Percentiles rank a stretch among this genome's conserved stretches.
These are phyloP conservation scores for Euphorbia pulcherrima DNA, from an alignment of 345 rosid genomes.

Conservation along the genomic window DNA sequence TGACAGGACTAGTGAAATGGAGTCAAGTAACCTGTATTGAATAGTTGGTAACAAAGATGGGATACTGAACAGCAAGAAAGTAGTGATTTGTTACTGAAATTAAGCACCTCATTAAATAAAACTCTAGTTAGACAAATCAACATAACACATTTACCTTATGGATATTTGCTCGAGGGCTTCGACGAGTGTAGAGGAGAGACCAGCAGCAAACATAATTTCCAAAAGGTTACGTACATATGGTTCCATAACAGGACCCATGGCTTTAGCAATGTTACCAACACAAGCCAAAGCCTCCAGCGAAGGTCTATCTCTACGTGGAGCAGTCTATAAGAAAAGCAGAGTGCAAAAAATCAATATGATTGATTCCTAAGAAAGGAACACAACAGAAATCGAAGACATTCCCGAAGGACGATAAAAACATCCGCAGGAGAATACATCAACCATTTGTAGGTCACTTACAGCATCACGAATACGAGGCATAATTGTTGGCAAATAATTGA, in stretches of 20 bases:
- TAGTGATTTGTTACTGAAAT: constrained; percentile 3
- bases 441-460: constrained; percentile 40
- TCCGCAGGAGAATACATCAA: constrained; percentile 7
- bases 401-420: constrained; percentile 15
- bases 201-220: constrained; percentile 82
- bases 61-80: constrained; percentile 53
- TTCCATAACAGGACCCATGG: constrained; percentile 87
- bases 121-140: not conserved
- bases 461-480: constrained; percentile 89
- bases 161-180: constrained; percentile 89
- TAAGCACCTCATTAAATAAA: not conserved
- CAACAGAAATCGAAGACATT: constrained; percentile 7
- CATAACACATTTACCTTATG: constrained; percentile 41
- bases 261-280: constrained; percentile 94
- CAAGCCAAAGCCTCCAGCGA: constrained; percentile 95
- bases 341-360: not conserved
- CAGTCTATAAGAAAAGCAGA: constrained; percentile 48
- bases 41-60: constrained; percentile 78
- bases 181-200: constrained; percentile 79
- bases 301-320: constrained; percentile 96
- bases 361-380: not conserved
- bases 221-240: constrained; percentile 71
- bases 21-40: constrained; percentile 79
- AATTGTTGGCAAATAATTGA: constrained; percentile 91
- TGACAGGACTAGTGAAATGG: constrained; percentile 80